phyloP scores from a whole-genome alignment of 306 rosid species.

The Castanopsis chinensis region DNA sequence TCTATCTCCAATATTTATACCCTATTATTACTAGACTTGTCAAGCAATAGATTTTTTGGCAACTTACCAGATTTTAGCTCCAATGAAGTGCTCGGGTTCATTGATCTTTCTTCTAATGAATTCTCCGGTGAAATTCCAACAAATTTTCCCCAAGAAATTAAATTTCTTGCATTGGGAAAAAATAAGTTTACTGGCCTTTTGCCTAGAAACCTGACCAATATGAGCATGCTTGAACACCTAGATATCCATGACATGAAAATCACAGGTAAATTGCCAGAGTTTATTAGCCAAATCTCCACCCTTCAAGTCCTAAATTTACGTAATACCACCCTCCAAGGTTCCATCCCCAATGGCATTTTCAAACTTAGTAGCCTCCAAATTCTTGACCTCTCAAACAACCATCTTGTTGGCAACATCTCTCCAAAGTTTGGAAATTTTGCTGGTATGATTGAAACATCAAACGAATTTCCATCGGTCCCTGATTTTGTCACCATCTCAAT shows the following conservation, averaged over 20 bases:
- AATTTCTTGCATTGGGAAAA: background rate
- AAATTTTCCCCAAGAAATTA: slow-evolving; percentile 12
- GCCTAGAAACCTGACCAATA: slow-evolving; percentile 19
- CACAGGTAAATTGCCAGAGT: no score
- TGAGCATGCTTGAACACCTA: slow-evolving; percentile 21
- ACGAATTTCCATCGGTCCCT: background rate
- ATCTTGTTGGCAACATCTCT: background rate
- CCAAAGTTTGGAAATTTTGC: background rate
- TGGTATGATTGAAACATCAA: slow-evolving; percentile 20
- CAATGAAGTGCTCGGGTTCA: background rate
- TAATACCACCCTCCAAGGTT: no score
- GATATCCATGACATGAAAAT: slow-evolving; percentile 27
- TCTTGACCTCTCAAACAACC: slow-evolving; percentile 29
- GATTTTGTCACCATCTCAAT: background rate
- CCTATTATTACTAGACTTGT: slow-evolving; percentile 28
- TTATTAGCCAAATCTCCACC: background rate
- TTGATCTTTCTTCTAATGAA: slow-evolving; percentile 28
- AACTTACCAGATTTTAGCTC: slow-evolving; percentile 20
- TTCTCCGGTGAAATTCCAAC: slow-evolving; percentile 29
- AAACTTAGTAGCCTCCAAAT: slow-evolving; percentile 17
- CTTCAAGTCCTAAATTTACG: background rate
- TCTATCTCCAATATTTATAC: slow-evolving; percentile 19
- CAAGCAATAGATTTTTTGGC: slow-evolving; percentile 23
- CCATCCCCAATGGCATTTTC: no score
- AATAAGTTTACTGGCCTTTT: slow-evolving; percentile 10